A percentile compares a stretch with the other conserved stretches of the same genome.
Conservation (phyloP, 179 eudicot genomes). For the Actinidia chinensis region DNA sequence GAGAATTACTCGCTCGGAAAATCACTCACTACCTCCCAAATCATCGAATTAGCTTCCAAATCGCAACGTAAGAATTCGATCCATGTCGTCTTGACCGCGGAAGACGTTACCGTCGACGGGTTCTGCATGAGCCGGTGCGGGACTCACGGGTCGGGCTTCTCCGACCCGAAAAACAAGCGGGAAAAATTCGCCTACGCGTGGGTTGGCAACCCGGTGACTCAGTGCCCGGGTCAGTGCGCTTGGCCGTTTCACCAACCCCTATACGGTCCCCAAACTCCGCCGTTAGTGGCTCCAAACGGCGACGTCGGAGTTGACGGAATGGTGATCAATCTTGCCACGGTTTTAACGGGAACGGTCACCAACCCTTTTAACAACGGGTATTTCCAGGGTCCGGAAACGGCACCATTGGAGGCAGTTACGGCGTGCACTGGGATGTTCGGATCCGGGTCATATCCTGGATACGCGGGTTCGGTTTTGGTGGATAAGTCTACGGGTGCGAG, state of each 20-base stretch:
- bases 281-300: conserved; percentile 18
- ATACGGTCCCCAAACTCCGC: conserved; percentile 12
- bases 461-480: neutral
- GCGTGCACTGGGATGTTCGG: conserved; percentile 15
- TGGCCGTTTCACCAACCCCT: conserved; percentile 1
- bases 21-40: conserved; percentile 3
- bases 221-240: conserved; percentile 14
- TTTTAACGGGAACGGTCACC: conserved; percentile 1
- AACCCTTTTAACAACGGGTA: conserved; percentile 15
- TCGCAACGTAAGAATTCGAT: neutral
- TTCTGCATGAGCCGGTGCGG: conserved; percentile 27
- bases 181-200: conserved; percentile 16
- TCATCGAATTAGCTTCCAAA: conserved; percentile 8
- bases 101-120: conserved; percentile 18
- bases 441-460: neutral
- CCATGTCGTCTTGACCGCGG: conserved; percentile 19
- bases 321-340: conserved; percentile 15
- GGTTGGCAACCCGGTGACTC: conserved; percentile 22
- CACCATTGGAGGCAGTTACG: conserved; percentile 9
- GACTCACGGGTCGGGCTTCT: conserved; percentile 20
- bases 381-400: conserved; percentile 7
- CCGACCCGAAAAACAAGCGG: neutral
- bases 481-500: conserved; percentile 7
- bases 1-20: conserved; percentile 24
- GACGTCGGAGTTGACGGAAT: conserved; percentile 20